phyloP scores from a whole-genome alignment of 305 asterid genomes.

The Striga hermonthica region DNA sequence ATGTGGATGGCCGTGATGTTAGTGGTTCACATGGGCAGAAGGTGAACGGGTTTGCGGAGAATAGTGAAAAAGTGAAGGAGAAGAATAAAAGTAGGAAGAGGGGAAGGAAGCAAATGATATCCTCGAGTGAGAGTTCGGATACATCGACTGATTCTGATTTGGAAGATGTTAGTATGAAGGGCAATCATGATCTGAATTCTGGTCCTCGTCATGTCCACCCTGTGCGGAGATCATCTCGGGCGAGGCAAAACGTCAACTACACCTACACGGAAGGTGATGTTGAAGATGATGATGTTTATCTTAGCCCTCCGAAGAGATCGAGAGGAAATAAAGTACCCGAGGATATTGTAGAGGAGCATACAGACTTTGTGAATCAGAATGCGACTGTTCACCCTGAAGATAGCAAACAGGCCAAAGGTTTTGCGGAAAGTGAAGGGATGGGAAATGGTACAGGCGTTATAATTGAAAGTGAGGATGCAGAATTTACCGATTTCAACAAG shows the following conservation, averaged over 20 bases:
- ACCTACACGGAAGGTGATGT: conserved; percentile 44
- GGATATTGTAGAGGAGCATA: conserved; percentile 26
- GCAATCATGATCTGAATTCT: conserved; percentile 24
- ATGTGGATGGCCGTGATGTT: conserved; percentile 4
- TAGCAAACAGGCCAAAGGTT: conserved; percentile 21
- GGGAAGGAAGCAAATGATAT: conserved; percentile 34
- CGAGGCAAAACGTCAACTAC: conserved; percentile 44
- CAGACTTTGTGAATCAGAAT: conserved; percentile 27
- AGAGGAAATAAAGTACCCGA: background rate
- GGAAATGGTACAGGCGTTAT: conserved; percentile 31
- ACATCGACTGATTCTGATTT: conserved; percentile 41
- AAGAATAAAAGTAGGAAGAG: conserved; percentile 38
- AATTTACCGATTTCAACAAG: conserved; percentile 71
- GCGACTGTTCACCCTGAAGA: conserved; percentile 32
- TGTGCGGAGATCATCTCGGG: conserved; percentile 51
- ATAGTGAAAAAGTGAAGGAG: conserved; percentile 22
- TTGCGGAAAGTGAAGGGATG: conserved; percentile 30
- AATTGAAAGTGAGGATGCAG: conserved; percentile 57
- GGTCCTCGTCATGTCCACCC: conserved; percentile 26
- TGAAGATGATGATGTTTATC: conserved; percentile 32
- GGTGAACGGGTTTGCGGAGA: conserved; percentile 27
- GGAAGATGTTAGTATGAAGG: conserved; percentile 31
- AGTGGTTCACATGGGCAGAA: conserved; percentile 1
- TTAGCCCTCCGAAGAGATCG: too few relatives aligned
- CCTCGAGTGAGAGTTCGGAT: conserved; percentile 50